Base-by-base conservation (phyloP, 164 flowering plant species). In the Magnolia officinalis region DNA sequence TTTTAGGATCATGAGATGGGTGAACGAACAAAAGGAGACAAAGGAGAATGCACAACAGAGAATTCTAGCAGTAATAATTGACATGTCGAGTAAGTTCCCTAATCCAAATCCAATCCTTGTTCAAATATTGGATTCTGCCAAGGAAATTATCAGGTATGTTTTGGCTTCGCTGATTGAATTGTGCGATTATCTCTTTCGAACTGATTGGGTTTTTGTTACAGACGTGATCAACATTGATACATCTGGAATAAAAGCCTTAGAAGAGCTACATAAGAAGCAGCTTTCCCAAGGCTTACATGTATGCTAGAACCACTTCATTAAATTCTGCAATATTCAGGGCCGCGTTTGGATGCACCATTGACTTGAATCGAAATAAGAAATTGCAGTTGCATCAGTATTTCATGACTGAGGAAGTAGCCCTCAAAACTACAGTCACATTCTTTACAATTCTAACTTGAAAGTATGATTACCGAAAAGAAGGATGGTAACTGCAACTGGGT, bases 221-320 rank as follows among this genome's bases (percentile, higher is more conserved):
- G 98, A 78, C 65, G 81, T 92, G 76, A 84, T 76, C 78, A 89
- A 86, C 77, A 84, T 90, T 0, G 97, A 94, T 77, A 88, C 89
- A n/a, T 85, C 92, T 1, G 98, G 96, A 21, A 84, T 92, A 66
- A 21, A 73, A 55, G 85, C 87, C 7, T 73, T 92, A 2, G 91
- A 90, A 80, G 96, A 94, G 77, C 78, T 92, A 70, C 89, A 87
- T 55, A 85, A 81, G 77, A 80, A 82, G 52, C 67, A 90, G 68
- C 49, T 50, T 64, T 82, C 87, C 7, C 68, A 68, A 5, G 88
- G 85, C 59, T 81, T 83, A 61, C 70, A 89, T 80, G 98, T 92
- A 82, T 14, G 71, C 29, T 24, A 4, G 13, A 0, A 8, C 71
- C 50, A 68, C 10, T 16, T 13, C 51, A 26, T 18, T 68, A 29